Percentiles rank a stretch among this genome's conserved stretches.
Conservation (phyloP, 2,329 filamentous ascomycete genomes). For the Ploettnerulaceae sp. region DNA sequence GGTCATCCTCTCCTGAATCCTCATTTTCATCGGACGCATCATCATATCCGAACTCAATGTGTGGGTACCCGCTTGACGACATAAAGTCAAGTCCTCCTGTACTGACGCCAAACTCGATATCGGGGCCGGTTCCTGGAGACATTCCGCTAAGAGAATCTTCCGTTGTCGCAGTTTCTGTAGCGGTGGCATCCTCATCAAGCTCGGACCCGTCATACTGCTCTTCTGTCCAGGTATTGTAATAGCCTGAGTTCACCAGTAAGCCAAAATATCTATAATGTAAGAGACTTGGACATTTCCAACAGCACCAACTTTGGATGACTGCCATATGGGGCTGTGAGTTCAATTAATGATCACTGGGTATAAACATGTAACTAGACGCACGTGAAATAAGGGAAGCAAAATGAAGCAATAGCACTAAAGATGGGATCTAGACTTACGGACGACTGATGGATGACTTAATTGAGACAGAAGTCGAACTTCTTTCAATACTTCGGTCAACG, state of each 20-base stretch:
- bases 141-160: conserved; percentile 27
- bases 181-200: conserved; percentile 51
- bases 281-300: too few relatives aligned
- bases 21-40: conserved; percentile 43
- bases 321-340: too few relatives aligned
- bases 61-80: conserved; percentile 73
- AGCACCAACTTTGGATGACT: too few relatives aligned
- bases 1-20: conserved; percentile 40
- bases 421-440: conserved; percentile 29
- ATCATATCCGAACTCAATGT: conserved; percentile 69
- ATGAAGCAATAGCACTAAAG: background rate
- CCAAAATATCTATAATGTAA: background rate
- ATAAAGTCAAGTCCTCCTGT: conserved; percentile 88
- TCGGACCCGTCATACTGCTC: conserved; percentile 52
- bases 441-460: conserved; percentile 76
- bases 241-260: conserved; percentile 50
- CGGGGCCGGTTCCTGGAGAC: conserved; percentile 26
- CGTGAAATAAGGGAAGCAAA: too few relatives aligned
- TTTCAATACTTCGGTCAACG: conserved; percentile 75
- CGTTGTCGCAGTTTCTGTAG: conserved; percentile 39
- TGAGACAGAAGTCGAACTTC: conserved; percentile 88
- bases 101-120: conserved; percentile 43
- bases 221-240: conserved; percentile 94
- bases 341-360: too few relatives aligned
- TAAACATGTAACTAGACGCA: too few relatives aligned